Conservation (phyloP, 495 filamentous ascomycete genomes). For the Lepraria neglecta region DNA sequence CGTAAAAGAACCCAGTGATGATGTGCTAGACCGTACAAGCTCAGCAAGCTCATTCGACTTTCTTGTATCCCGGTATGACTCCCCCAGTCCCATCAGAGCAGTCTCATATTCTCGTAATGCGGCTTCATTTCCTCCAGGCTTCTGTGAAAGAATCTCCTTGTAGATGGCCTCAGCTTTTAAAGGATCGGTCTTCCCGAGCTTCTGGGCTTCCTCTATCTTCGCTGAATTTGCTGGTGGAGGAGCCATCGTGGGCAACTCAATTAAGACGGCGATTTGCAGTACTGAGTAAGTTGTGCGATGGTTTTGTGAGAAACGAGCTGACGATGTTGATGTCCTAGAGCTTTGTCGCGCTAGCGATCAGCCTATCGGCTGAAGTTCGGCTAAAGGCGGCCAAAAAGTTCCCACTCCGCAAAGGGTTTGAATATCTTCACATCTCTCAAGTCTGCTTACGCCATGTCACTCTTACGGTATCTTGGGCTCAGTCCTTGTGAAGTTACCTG, state of each 20-base stretch:
- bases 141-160: conserved; percentile 79
- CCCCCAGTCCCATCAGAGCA: conserved; percentile 75
- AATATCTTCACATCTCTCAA: neutral
- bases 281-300: neutral
- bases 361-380: conserved; percentile 15
- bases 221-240: conserved; percentile 45
- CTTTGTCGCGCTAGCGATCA: conserved; percentile 7
- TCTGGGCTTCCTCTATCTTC: conserved; percentile 77
- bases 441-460: neutral
- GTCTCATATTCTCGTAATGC: conserved; percentile 83
- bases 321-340: conserved; percentile 5
- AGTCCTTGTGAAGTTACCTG: neutral
- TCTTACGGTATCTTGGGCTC: neutral
- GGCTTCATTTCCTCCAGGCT: conserved; percentile 74
- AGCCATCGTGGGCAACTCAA: conserved; percentile 39
- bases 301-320: neutral
- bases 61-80: conserved; percentile 86
- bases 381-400: neutral
- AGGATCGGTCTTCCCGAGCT: conserved; percentile 69
- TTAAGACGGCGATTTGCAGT: no score
- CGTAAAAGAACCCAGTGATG: conserved; percentile 87
- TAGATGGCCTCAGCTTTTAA: conserved; percentile 74
- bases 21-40: conserved; percentile 82
- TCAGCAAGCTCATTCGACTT: conserved; percentile 83
- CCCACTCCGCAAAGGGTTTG: neutral